Percentiles rank a stretch among this genome's conserved stretches.
These are phyloP conservation scores for Trichosporon sp. DNA, from an alignment of 1,284 basidiomycete genomes.

Conservation along the genomic window DNA sequence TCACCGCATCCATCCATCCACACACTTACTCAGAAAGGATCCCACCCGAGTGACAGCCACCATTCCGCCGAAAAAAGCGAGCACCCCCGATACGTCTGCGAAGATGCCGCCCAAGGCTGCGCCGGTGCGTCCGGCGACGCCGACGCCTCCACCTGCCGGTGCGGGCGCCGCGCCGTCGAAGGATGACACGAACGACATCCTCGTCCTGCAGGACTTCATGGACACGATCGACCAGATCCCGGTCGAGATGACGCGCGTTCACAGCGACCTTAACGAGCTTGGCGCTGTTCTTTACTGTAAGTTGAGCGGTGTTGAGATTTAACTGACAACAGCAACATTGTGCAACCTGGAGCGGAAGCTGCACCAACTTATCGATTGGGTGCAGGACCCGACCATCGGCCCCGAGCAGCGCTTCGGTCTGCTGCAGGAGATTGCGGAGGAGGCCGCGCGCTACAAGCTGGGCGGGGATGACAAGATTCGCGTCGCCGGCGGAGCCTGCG, in stretches of 20 bases:
- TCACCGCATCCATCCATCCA: background rate
- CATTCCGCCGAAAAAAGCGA: background rate
- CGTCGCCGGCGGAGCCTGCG: slow-evolving; percentile 90
- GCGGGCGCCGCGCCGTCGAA: slow-evolving; percentile 59
- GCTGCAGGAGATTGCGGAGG: slow-evolving; percentile 89
- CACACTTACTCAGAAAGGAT: background rate
- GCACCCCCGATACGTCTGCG: background rate
- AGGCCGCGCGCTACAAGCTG: slow-evolving; percentile 85
- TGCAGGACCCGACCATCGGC: slow-evolving; percentile 67
- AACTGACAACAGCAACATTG: slow-evolving; percentile 64
- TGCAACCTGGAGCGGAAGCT: slow-evolving; percentile 76
- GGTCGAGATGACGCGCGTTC: slow-evolving; percentile 87
- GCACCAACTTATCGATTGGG: slow-evolving; percentile 70
- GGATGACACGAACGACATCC: slow-evolving; percentile 53
- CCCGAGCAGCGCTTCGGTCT: slow-evolving; percentile 83
- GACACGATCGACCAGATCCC: slow-evolving; percentile 94
- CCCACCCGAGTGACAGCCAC: background rate
- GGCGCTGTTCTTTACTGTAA: slow-evolving; percentile 87
- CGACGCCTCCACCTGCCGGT: slow-evolving; percentile 66
- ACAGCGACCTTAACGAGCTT: slow-evolving; percentile 94
- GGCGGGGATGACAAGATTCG: slow-evolving; percentile 99
- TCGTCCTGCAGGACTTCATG: slow-evolving; percentile 72
- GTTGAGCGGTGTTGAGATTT: slow-evolving; percentile 27
- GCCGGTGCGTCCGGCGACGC: slow-evolving; percentile 39
- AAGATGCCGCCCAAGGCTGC: slow-evolving; percentile 48